These are phyloP conservation scores for Salisapilia sapeloensis DNA, from an alignment of 352 stramenopile species.

Conservation along the genomic window DNA sequence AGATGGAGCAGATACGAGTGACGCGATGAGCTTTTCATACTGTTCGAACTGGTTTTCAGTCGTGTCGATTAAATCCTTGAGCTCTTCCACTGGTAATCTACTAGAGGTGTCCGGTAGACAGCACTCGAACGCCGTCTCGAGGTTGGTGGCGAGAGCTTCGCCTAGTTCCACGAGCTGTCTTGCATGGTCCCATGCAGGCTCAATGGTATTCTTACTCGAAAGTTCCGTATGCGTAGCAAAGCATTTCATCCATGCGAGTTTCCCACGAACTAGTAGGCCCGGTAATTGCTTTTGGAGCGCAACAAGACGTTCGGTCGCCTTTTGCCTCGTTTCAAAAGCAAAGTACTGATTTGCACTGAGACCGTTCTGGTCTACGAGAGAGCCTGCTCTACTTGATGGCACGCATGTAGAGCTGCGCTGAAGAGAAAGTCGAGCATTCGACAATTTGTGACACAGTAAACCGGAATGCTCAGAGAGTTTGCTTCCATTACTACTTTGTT, in stretches of 20 bases:
- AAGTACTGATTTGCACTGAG: conserved; percentile 31
- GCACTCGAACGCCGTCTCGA: conserved; percentile 21
- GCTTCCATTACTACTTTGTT: too few species aligned
- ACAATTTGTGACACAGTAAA: too few species aligned
- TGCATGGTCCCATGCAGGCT: conserved; percentile 1
- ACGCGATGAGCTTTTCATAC: conserved; percentile 19
- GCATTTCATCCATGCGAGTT: conserved; percentile 51
- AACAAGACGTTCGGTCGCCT: conserved; percentile 21
- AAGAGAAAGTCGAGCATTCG: too few species aligned
- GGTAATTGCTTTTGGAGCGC: conserved; percentile 18
- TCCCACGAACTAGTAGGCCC: conserved; percentile 22
- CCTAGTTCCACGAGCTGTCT: conserved; percentile 20
- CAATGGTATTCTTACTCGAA: neutral
- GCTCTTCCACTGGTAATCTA: conserved; percentile 20
- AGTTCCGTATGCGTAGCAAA: conserved; percentile 7
- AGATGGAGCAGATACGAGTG: conserved; percentile 5
- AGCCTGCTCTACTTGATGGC: too few species aligned
- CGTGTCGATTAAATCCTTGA: conserved; percentile 21
- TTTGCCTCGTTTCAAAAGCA: conserved; percentile 34
- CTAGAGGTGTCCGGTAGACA: too few species aligned
- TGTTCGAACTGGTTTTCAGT: conserved; percentile 14
- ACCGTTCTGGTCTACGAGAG: too few species aligned
- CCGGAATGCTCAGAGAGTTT: too few species aligned
- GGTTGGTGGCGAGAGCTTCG: conserved; percentile 14
- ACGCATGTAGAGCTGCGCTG: too few species aligned